Evolutionary conservation across 2,329 filamentous ascomycete species (phyloP).

Genomic region (Magnaporthiopsis rhizophila): DNA sequence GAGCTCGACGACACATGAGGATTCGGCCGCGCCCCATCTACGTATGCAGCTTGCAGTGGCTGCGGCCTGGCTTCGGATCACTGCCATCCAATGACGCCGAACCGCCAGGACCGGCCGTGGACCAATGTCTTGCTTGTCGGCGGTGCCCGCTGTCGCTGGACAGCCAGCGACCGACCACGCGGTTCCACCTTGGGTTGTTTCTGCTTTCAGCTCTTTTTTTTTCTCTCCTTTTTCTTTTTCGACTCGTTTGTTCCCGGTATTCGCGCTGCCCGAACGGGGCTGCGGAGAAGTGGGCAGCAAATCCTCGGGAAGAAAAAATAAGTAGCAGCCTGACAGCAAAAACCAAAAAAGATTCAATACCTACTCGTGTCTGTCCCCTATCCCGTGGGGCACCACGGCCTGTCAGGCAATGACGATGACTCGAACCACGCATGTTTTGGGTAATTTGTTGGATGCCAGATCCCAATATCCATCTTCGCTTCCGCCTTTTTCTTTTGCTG

Average conservation of each 20-base stretch:
- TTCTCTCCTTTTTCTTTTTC: slow-evolving; percentile 1
- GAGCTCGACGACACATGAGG: background rate
- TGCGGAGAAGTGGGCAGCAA: background rate
- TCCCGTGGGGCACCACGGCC: background rate
- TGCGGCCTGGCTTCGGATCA: background rate
- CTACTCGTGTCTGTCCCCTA: too few relatives aligned
- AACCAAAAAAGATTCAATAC: background rate
- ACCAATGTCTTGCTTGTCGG: background rate
- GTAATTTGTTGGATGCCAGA: background rate
- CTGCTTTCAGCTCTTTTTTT: too few relatives aligned
- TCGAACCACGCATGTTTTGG: background rate
- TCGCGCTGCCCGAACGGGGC: background rate
- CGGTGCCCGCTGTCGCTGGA: background rate
- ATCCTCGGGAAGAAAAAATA: too few relatives aligned
- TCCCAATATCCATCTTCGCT: background rate
- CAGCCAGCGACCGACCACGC: background rate
- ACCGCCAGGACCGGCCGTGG: background rate
- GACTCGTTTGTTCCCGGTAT: background rate
- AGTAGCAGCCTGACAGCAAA: background rate
- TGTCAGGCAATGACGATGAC: background rate
- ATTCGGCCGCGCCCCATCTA: too few relatives aligned
- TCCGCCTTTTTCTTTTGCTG: background rate
- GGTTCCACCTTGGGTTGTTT: background rate
- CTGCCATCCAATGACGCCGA: background rate
- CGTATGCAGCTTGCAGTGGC: too few relatives aligned